phyloP scores from a whole-genome alignment of 192 early-diverging fungal genomes.

The Coemansia sp. region DNA sequence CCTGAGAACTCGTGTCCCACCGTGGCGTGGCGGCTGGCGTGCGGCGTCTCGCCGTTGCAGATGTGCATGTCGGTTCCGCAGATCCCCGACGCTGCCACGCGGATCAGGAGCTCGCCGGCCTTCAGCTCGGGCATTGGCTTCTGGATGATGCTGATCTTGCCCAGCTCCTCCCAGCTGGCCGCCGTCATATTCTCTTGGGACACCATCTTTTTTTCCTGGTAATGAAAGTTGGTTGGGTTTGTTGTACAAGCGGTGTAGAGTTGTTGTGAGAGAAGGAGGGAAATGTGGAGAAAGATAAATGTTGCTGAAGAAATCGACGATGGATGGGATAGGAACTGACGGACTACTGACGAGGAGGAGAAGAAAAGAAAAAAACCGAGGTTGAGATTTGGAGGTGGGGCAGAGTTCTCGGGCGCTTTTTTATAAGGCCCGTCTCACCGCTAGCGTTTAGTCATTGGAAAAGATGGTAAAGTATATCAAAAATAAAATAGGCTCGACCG shows the following conservation, averaged over 20 bases:
- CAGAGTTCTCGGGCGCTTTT: no score
- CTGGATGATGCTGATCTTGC: conserved; percentile 39
- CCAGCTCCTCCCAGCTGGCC: conserved; percentile 54
- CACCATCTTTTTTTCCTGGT: conserved; percentile 8
- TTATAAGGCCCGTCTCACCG: no score
- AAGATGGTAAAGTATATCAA: no score
- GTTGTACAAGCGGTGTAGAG: background rate
- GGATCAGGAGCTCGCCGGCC: conserved; percentile 47
- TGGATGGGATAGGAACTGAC: background rate
- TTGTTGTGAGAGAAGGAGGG: background rate
- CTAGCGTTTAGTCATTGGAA: no score
- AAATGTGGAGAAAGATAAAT: conserved; percentile 15
- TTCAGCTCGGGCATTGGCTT: conserved; percentile 37
- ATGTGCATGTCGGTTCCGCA: conserved; percentile 61
- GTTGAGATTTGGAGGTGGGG: no score
- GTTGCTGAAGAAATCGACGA: background rate
- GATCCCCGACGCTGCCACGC: conserved; percentile 58
- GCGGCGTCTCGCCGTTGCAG: conserved; percentile 58
- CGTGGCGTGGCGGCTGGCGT: conserved; percentile 43
- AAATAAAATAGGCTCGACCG: no score
- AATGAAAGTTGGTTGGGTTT: background rate
- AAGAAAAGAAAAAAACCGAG: background rate
- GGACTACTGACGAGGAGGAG: background rate
- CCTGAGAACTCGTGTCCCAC: conserved; percentile 60
- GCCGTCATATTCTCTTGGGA: conserved; percentile 13